Percentiles rank a stretch among this genome's conserved stretches.
phyloP scores from a whole-genome alignment of 306 rosid species.

The Castanea crenata region DNA sequence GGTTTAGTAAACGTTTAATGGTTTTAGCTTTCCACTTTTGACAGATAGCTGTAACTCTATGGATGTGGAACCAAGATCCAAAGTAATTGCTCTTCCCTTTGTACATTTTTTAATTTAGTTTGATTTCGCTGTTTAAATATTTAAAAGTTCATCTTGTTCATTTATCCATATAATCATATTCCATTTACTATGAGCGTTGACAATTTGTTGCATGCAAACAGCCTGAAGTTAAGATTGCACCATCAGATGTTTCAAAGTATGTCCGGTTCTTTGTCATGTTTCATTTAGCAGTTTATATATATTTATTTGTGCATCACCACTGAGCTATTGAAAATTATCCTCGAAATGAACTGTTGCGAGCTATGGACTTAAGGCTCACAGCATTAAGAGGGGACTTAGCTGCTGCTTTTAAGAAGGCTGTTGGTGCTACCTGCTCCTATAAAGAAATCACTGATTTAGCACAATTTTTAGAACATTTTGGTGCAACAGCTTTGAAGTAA shows the following conservation, averaged over 20 bases:
- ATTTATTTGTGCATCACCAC: conserved; percentile 17
- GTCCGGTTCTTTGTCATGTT: conserved; percentile 41
- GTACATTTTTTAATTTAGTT: conserved; percentile 17
- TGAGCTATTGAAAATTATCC: conserved; percentile 40
- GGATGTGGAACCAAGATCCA: conserved; percentile 27
- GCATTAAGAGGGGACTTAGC: conserved; percentile 62
- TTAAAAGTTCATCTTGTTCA: conserved; percentile 19
- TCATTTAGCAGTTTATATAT: conserved; percentile 26
- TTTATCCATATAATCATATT: conserved; percentile 13
- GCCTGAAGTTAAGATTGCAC: conserved; percentile 51
- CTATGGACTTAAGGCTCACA: conserved; percentile 82
- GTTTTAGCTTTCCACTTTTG: conserved; percentile 17
- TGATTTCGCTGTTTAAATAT: not conserved
- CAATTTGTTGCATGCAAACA: conserved; percentile 39
- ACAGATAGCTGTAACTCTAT: conserved; percentile 38
- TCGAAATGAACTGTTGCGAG: conserved; percentile 80
- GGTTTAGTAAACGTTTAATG: conserved; percentile 20
- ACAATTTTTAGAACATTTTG: conserved; percentile 53
- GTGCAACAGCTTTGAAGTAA: conserved; percentile 66
- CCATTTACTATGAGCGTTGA: conserved; percentile 29
- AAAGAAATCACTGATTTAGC: conserved; percentile 35
- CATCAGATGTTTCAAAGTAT: conserved; percentile 86
- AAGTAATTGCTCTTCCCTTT: conserved; percentile 38
- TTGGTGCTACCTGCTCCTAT: conserved; percentile 26
- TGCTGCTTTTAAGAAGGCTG: conserved; percentile 31